Evolutionary conservation across 768 basidiomycete species (phyloP).

Genomic region (Nevesoporus exiguus): DNA sequence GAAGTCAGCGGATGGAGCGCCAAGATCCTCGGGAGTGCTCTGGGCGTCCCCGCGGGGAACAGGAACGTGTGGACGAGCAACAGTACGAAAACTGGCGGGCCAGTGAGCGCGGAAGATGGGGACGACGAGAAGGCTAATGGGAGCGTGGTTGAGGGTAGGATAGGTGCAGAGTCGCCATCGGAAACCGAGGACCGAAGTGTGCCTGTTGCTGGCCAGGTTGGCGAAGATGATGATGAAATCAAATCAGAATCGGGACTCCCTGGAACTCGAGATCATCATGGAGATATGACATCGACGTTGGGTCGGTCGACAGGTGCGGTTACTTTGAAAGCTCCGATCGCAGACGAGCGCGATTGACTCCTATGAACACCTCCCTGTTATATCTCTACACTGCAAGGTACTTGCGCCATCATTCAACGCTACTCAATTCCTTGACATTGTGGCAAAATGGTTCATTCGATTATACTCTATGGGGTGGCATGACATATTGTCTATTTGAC

Average conservation of each 20-base stretch:
- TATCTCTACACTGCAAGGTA: not conserved
- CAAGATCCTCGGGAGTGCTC: conserved; percentile 45
- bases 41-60: conserved; percentile 46
- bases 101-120: conserved; percentile 46
- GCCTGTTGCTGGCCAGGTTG: not conserved
- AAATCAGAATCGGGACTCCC: conserved; percentile 1
- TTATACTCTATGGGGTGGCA: conserved; percentile 6
- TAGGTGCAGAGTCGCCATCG: conserved; percentile 6
- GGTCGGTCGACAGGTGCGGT: conserved; percentile 27
- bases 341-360: conserved; percentile 4
- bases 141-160: conserved; percentile 14
- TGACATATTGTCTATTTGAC: conserved; percentile 7
- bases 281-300: conserved; percentile 23
- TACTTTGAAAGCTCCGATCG: conserved; percentile 10
- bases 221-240: conserved; percentile 5
- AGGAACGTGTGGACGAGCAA: conserved; percentile 60
- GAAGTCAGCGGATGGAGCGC: conserved; percentile 89
- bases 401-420: not conserved
- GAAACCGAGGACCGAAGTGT: conserved; percentile 8
- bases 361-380: not conserved
- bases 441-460: conserved; percentile 5
- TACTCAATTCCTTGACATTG: not conserved
- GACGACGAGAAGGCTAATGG: conserved; percentile 33
- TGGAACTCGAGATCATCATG: conserved; percentile 11
- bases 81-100: conserved; percentile 54